These are phyloP conservation scores for Triticum aestivum DNA, from an alignment of 176 grass and related monocot genomes.

Conservation along the genomic window DNA sequence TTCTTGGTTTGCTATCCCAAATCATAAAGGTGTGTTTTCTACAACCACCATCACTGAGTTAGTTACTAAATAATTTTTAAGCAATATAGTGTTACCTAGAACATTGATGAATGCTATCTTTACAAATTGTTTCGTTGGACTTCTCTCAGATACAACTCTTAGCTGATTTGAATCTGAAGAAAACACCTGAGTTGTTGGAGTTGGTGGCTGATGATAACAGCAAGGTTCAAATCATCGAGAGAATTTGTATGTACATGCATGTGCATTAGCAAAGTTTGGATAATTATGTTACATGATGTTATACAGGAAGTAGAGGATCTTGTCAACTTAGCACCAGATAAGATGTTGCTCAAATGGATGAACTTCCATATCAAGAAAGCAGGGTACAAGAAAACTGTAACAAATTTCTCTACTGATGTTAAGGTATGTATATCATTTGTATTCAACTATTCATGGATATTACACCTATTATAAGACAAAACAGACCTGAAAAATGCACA, in stretches of 20 bases:
- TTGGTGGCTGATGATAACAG: slow-evolving; percentile 71
- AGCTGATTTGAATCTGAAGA: slow-evolving; percentile 91
- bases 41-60: slow-evolving; percentile 10
- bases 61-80: slow-evolving; percentile 10
- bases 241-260: not conserved
- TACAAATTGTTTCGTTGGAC: slow-evolving; percentile 7
- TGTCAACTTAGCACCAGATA: slow-evolving; percentile 79
- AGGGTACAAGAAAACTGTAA: slow-evolving; percentile 93
- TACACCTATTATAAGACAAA: not conserved
- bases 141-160: slow-evolving; percentile 91
- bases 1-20: slow-evolving; percentile 94
- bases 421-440: slow-evolving; percentile 50
- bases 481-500: not conserved
- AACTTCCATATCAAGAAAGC: slow-evolving; percentile 99
- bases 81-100: not conserved
- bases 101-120: not conserved
- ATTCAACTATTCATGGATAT: not conserved
- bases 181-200: slow-evolving; percentile 86
- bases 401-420: slow-evolving; percentile 97
- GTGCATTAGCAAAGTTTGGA: not conserved
- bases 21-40: slow-evolving; percentile 77
- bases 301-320: slow-evolving; percentile 83
- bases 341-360: slow-evolving; percentile 99
- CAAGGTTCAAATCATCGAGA: slow-evolving; percentile 31
- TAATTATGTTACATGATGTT: slow-evolving; percentile 38